These are phyloP conservation scores for Marchantia paleacea DNA, from an alignment of 225 moss, liverwort and hornwort species.

Conservation along the genomic window DNA sequence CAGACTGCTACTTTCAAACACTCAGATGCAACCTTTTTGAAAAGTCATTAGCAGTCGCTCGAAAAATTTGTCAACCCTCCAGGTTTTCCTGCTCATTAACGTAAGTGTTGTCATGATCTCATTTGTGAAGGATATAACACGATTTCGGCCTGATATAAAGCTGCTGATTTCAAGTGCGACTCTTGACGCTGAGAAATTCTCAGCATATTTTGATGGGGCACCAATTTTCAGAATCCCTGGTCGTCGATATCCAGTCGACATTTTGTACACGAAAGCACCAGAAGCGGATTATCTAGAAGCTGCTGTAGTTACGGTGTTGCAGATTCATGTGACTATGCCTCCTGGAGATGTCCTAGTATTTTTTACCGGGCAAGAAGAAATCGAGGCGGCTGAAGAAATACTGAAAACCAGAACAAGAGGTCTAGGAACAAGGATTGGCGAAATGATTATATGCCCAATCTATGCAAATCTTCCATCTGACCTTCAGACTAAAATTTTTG, in stretches of 20 bases:
- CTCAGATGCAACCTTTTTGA: neutral
- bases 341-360: slow-evolving; percentile 80
- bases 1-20: neutral
- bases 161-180: slow-evolving; percentile 93
- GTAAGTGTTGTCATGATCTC: neutral
- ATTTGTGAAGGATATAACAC: slow-evolving; percentile 67
- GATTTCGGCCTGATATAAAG: slow-evolving; percentile 94
- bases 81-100: neutral
- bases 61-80: neutral
- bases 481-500: slow-evolving; percentile 94
- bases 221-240: slow-evolving; percentile 97
- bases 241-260: slow-evolving; percentile 82
- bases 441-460: slow-evolving; percentile 94
- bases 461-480: slow-evolving; percentile 95
- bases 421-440: slow-evolving; percentile 77
- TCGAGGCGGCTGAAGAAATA: slow-evolving; percentile 94
- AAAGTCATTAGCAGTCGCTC: neutral
- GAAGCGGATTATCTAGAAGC: slow-evolving; percentile 98
- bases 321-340: slow-evolving; percentile 85
- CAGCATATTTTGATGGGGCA: slow-evolving; percentile 82
- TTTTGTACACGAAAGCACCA: slow-evolving; percentile 83
- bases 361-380: slow-evolving; percentile 90
- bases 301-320: slow-evolving; percentile 70
- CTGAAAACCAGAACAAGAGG: slow-evolving; percentile 89
- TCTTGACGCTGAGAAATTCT: slow-evolving; percentile 86